Base-by-base conservation (phyloP, 1,284 basidiomycete genomes). In the Leccinum griseonigrum region DNA sequence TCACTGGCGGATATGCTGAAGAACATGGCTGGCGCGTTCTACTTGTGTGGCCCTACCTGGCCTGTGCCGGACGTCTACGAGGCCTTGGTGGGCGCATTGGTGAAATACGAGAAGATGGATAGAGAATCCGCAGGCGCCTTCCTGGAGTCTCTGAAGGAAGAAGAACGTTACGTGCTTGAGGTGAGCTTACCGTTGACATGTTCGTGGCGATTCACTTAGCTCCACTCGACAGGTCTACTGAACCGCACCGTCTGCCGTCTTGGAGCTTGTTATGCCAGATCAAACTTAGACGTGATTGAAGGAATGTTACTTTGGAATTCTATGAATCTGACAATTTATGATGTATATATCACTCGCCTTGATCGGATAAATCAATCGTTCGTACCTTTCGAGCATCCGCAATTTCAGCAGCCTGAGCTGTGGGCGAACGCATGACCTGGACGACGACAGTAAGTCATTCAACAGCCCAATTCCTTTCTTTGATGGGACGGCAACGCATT, bases 1-100 rank as follows among this genome's bases (percentile, higher is more conserved):
- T 79, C 83, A 57, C 84, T 99, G 40, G 89, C 87, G 59, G 77
- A 85, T 67, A 87, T 93, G 84, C 79, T 98, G 60, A 80, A 84
- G 64, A 80, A 85, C 48, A 81, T 86, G 60, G 77, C 86, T 34
- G 95, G 92, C 26, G 93, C 91, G 71, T 99, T 99, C 79, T 98
- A 97, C 77, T 83, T 99, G 57, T 98, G 97, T 76, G 97, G 97
- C 40, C 96, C 96, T 43, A 98, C 96, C 29, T 98, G 96, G 96
- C 97, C 97, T 29, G 96, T 98, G 16, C 95, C 97, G 5, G 97
- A 99, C 72, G 94, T 99, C 14, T 97, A 92, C 71, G 92, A 97
- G 76, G 93, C 96, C 1, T 82, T 99, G 56, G 88, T 96, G 18
- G 85, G 85, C 38, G 89, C 93, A 2, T 79, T 98, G 64, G 83